phyloP scores from a whole-genome alignment of 208 protist genomes.

The Trichomonas gallinae region DNA sequence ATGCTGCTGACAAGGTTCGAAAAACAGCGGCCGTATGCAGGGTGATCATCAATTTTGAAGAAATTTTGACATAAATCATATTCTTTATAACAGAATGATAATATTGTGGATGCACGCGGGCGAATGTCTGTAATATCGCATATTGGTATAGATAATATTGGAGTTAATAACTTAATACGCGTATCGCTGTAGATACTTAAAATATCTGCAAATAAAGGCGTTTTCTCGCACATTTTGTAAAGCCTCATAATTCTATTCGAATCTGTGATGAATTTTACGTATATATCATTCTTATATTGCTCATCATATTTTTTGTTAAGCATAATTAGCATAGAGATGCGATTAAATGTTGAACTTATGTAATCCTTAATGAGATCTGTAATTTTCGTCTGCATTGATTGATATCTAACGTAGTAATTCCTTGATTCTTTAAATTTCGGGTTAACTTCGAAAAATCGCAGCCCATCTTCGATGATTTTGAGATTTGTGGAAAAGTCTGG shows the following conservation, averaged over 20 bases:
- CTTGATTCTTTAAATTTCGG: not conserved
- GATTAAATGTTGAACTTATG: not conserved
- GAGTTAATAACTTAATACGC: not conserved
- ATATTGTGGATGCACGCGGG: not conserved
- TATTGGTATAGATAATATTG: not conserved
- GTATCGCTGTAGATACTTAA: not conserved
- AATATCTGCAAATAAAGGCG: not conserved
- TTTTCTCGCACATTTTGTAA: not conserved
- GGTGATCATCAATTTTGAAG: not conserved
- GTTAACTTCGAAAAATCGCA: not conserved
- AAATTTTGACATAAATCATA: not conserved
- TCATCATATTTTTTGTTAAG: not conserved
- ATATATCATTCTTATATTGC: not conserved
- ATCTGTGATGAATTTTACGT: not conserved
- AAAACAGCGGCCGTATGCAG: not conserved
- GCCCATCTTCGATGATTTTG: not conserved
- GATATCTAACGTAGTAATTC: not conserved
- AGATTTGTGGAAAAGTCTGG: not conserved
- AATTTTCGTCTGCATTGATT: not conserved
- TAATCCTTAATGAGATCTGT: not conserved
- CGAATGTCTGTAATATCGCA: not conserved
- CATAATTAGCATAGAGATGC: not conserved
- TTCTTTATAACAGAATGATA: not conserved
- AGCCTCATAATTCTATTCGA: not conserved
- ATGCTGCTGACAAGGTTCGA: not conserved